These are phyloP conservation scores for Colletotrichum agaves DNA, from an alignment of 2,329 filamentous ascomycete genomes.

Conservation along the genomic window DNA sequence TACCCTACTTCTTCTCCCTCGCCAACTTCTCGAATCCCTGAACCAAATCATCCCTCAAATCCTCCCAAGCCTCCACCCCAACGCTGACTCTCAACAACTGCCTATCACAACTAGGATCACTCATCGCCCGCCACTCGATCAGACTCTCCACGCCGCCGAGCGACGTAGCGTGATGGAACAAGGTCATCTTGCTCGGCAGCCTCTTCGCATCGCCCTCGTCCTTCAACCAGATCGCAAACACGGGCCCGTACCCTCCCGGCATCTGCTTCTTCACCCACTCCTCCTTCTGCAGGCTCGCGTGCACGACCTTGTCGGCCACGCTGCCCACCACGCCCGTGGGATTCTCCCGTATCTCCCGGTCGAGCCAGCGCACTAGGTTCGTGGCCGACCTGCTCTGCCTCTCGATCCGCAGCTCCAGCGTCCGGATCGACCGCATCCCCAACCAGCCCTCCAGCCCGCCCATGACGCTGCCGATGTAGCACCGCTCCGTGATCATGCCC, in stretches of 20 bases:
- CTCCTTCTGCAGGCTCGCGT: conserved; percentile 81
- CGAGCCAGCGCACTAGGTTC: conserved; percentile 78
- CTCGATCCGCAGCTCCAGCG: conserved; percentile 83
- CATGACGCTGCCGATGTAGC: conserved; percentile 86
- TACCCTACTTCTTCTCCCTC: conserved; percentile 42
- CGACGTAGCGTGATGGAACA: conserved; percentile 96
- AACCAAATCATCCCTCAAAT: conserved; percentile 80
- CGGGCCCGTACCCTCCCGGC: conserved; percentile 89
- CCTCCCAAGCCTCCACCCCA: conserved; percentile 87
- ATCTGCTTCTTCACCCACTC: conserved; percentile 88
- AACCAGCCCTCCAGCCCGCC: conserved; percentile 93
- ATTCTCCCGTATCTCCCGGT: conserved; percentile 54
- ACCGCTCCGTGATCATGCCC: conserved; percentile 72
- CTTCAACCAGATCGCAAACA: conserved; percentile 80
- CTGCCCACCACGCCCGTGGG: conserved; percentile 55
- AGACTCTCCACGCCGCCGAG: conserved; percentile 93
- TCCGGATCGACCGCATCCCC: conserved; percentile 85
- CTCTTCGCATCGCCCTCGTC: conserved; percentile 68
- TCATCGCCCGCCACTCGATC: conserved; percentile 97
- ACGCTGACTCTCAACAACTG: conserved; percentile 83
- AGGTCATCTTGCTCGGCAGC: conserved; percentile 79
- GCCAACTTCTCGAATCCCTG: conserved; percentile 70
- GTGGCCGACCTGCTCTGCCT: conserved; percentile 79
- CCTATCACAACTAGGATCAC: conserved; percentile 77
- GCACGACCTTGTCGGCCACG: conserved; percentile 71